Evolutionary conservation across 352 stramenopile genomes (phyloP), one percentile per base, ranked within the genome.

Genomic region (Globisporangium iwayamae): DNA sequence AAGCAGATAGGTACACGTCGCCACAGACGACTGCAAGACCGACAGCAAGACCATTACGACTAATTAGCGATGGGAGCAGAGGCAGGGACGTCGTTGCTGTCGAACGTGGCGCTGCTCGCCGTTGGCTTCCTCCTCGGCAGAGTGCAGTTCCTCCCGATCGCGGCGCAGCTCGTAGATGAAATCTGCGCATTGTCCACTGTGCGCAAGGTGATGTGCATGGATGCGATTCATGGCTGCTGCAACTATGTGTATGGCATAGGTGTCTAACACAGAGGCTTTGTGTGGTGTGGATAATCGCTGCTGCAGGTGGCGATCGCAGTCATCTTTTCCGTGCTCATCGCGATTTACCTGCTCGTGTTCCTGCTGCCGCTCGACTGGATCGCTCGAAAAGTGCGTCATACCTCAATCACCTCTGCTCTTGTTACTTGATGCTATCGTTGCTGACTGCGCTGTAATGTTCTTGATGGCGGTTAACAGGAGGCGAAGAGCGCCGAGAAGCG

Each of bases 71-170:
- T 81, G 74, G 74, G 73, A 1, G 70, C 73, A 2, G 71, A 81
- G 54, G 68, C 74, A 8, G 74, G 74, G 32, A 78, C 74, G 57
- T 89, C 79, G 57, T 60, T 93, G 68, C 62, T 93, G n/a, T 65
- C 83, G 38, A 81, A 88, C 53, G 79, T 84, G 38, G 79, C 66
- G 55, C 68, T 93, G 46, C 52, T 93, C 36, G 80, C 82, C 51
- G 51, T 75, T 4, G 84, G 84, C 57, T 90, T 91, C 62, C 62
- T 88, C 9, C 66, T 93, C 11, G 84, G 84, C 0, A 72, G 82
- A 47, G 71, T 86, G 38, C 73, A 76, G 56, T 62, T 91, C 28
- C 60, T 91, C 4, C 70, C 80, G 1, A 70, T 90, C 0, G 67
- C 71, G 1, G 58, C 71, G 34, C 75, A 86, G 41, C 45, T 81